Base-by-base conservation (phyloP, 164 flowering plant genomes). In the Platanus orientalis region DNA sequence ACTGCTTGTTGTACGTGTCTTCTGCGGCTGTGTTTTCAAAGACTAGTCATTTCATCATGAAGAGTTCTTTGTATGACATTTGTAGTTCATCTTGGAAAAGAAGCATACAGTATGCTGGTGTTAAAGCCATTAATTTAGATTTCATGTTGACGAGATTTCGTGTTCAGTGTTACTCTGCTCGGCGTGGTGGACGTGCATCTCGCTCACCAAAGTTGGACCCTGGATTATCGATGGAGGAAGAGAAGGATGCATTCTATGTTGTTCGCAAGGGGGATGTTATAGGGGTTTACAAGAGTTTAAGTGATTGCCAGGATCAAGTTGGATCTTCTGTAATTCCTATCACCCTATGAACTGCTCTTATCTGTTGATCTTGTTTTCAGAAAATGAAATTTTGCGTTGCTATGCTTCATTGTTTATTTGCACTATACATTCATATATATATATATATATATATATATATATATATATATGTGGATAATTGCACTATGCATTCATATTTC, bases 261-360 rank as follows among this genome's bases (percentile, higher is more conserved):
- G 95, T 94, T 29, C 79, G 97, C 34, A 94, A 91, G 68, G 98
- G 97, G 29, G 98, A 91, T 69, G 21, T 86, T 45, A 81, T 94
- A 57, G 95, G 98, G 12, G 79, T 94, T 57, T 94, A 83, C 68
- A 87, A 76, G 73, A 87, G 70, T 63, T 76, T 89, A 16, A 72
- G 66, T 62, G 97, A 91, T 58, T 91, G 95, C 55, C 97, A 84
- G 60, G 86, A 89, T 42, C 97, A 89, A 86, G 84, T 83, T 78
- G 86, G 94, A 53, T 69, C 84, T 57, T 82, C 90, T 71, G 92
- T 88, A 79, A 71, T 42, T 69, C 27, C 21, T 19, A 32, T 65
- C 40, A 39, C 60, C 25, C 36, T 16, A 1, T 52, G 17, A 12
- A 49, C 34, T 54, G 24, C 12, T 67, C 21, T 60, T 36, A 5